Percentiles rank a stretch among this genome's conserved stretches.
Evolutionary conservation across 805 yeast genomes (phyloP).

Genomic region (Wickerhamiella australiensis): DNA sequence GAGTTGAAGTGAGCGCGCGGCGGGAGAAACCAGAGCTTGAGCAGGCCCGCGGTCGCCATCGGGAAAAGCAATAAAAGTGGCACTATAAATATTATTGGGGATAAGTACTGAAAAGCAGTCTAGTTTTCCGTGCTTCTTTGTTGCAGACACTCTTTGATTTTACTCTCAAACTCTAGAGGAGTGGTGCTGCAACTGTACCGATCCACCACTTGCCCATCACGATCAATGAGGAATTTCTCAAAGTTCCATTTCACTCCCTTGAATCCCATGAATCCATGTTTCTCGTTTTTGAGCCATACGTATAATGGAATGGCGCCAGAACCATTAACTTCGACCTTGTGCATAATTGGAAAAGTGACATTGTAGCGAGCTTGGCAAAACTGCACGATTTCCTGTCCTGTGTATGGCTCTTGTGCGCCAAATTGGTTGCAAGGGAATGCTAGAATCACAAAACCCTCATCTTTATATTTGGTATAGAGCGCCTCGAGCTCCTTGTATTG

Average conservation of each 20-base stretch:
- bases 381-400: conserved; percentile 52
- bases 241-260: conserved; percentile 68
- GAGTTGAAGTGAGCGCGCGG: not conserved
- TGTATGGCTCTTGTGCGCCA: conserved; percentile 64
- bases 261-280: conserved; percentile 52
- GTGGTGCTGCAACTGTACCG: conserved; percentile 57
- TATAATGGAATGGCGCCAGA: conserved; percentile 66
- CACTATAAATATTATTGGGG: too few species aligned
- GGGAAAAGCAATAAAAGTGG: too few species aligned
- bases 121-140: too few species aligned
- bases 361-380: conserved; percentile 77
- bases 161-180: conserved; percentile 48
- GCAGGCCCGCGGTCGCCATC: not conserved
- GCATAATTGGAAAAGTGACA: conserved; percentile 78
- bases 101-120: too few species aligned
- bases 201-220: conserved; percentile 43
- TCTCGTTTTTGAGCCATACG: conserved; percentile 55
- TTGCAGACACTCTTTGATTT: conserved; percentile 44
- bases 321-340: conserved; percentile 86
- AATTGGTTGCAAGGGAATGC: conserved; percentile 93
- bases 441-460: conserved; percentile 50
- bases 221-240: conserved; percentile 55
- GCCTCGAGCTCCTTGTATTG: conserved; percentile 64
- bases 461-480: conserved; percentile 51
- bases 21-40: not conserved